These are phyloP conservation scores for Backusella parvicylindrica DNA, from an alignment of 192 early-diverging fungal species.

Conservation along the genomic window DNA sequence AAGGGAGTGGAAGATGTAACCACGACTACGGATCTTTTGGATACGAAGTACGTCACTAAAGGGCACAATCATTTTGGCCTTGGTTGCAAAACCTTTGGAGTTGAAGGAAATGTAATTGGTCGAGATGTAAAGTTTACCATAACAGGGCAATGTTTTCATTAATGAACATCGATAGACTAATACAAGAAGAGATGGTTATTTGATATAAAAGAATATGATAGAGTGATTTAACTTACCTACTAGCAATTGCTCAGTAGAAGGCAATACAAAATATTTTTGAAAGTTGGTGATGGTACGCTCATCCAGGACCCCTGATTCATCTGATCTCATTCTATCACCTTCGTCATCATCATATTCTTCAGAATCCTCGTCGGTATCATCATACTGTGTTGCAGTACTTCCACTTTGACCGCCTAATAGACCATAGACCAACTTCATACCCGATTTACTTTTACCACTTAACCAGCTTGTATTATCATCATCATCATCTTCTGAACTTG, in stretches of 20 bases:
- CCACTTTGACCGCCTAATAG: constrained; percentile 17
- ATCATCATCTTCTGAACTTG: constrained; percentile 32
- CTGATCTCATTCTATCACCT: not conserved
- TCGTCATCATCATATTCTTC: constrained; percentile 17
- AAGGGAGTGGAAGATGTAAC: constrained; percentile 45
- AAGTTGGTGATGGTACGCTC: constrained; percentile 39
- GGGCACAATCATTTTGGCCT: constrained; percentile 54
- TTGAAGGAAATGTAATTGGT: constrained; percentile 61
- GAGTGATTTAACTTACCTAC: constrained; percentile 44
- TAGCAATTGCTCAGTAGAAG: constrained; percentile 49
- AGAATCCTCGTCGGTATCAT: constrained; percentile 5
- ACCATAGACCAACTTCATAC: constrained; percentile 34
- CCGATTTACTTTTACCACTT: constrained; percentile 26
- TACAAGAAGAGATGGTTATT: not conserved
- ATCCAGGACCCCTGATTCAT: constrained; percentile 18
- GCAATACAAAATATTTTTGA: constrained; percentile 50
- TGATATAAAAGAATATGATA: too few relatives aligned
- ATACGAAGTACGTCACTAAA: constrained; percentile 45
- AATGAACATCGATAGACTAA: constrained; percentile 50
- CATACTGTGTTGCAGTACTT: not conserved
- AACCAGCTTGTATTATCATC: constrained; percentile 27
- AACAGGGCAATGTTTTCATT: constrained; percentile 47
- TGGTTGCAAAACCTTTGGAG: constrained; percentile 48
- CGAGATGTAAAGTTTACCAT: constrained; percentile 61
- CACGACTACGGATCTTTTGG: constrained; percentile 39